These are phyloP conservation scores for Pouteria campechiana DNA, from an alignment of 179 eudicot species.

Conservation along the genomic window DNA sequence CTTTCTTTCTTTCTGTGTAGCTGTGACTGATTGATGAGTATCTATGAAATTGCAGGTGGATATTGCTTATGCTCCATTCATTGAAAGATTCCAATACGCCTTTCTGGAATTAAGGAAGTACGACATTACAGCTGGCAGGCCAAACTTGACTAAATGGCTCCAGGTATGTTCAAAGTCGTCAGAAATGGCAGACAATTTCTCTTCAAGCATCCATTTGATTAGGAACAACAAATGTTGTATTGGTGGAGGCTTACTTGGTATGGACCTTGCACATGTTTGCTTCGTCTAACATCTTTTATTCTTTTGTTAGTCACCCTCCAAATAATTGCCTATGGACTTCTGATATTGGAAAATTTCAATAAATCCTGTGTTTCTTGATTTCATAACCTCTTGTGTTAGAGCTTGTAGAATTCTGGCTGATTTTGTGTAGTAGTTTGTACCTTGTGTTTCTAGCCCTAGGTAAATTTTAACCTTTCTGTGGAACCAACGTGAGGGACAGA, in stretches of 20 bases:
- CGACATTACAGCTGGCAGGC: slow-evolving; percentile 45
- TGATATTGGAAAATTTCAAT: too few species aligned
- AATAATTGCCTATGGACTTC: too few species aligned
- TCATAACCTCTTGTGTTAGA: too few species aligned
- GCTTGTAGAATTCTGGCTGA: too few species aligned
- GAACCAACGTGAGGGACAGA: too few species aligned
- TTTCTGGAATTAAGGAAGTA: slow-evolving; percentile 49
- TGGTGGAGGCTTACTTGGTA: neutral
- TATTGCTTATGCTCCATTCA: slow-evolving; percentile 73
- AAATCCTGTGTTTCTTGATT: too few species aligned
- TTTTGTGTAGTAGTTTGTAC: too few species aligned
- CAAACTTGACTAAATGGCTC: slow-evolving; percentile 55
- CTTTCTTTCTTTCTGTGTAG: too few species aligned
- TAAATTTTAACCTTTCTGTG: too few species aligned
- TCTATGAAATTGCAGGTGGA: slow-evolving; percentile 69
- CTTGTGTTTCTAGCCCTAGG: too few species aligned
- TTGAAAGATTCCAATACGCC: slow-evolving; percentile 58
- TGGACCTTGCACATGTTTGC: neutral
- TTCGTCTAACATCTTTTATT: neutral
- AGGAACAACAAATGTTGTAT: neutral
- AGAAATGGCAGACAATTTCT: neutral
- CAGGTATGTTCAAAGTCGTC: slow-evolving; percentile 27
- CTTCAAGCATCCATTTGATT: neutral
- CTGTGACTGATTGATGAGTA: too few species aligned
- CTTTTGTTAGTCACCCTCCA: neutral